phyloP scores from a whole-genome alignment of 2,329 filamentous ascomycete species.

The Hirsutella rhossiliensis region DNA sequence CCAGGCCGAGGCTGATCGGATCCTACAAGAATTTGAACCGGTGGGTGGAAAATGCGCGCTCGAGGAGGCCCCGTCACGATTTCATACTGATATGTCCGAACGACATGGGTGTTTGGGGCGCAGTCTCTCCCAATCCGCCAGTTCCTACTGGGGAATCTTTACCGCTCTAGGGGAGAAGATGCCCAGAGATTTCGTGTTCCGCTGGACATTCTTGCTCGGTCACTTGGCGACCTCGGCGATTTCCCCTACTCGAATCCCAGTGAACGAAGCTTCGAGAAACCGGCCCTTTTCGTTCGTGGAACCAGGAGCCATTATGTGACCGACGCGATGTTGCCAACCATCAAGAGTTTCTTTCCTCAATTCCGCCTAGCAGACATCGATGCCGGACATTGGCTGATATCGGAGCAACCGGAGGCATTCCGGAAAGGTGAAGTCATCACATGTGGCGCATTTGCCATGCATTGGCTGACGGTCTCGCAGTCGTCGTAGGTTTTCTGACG shows the following conservation, averaged over 20 bases:
- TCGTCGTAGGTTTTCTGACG: background rate
- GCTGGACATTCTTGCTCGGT: constrained; percentile 53
- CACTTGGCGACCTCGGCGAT: constrained; percentile 67
- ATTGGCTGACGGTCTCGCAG: background rate
- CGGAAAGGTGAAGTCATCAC: constrained; percentile 42
- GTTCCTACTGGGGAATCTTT: constrained; percentile 81
- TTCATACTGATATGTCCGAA: background rate
- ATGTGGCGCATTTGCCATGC: background rate
- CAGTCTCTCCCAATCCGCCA: constrained; percentile 65
- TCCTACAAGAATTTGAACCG: constrained; percentile 63
- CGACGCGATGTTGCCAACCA: constrained; percentile 67
- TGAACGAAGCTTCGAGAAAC: constrained; percentile 58
- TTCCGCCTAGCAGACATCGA: constrained; percentile 66
- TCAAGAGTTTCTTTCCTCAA: constrained; percentile 70
- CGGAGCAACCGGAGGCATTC: constrained; percentile 75
- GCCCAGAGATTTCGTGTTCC: constrained; percentile 69
- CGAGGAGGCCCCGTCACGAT: background rate
- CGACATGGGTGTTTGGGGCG: background rate
- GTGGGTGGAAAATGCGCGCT: constrained; percentile 20
- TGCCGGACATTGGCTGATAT: constrained; percentile 78
- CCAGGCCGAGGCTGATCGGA: constrained; percentile 68
- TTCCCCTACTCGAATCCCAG: constrained; percentile 75
- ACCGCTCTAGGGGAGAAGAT: constrained; percentile 38
- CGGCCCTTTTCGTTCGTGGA: constrained; percentile 69
- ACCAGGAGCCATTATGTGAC: constrained; percentile 68